Conservation (phyloP, 2,329 filamentous ascomycete species). For the Colletotrichum tofieldiae region DNA sequence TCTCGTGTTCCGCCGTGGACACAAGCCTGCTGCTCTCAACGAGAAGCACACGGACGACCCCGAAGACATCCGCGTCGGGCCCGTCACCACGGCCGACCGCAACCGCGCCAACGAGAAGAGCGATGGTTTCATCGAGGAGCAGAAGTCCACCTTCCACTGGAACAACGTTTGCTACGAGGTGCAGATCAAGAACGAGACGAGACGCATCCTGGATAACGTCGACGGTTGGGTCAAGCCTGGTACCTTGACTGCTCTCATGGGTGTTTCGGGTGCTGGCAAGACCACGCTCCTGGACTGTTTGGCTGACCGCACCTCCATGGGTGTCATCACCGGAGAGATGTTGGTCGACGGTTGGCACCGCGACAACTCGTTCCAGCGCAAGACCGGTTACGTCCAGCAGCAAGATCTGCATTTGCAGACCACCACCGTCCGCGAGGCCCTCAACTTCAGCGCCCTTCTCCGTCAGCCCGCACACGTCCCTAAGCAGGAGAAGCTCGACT, state of each 20-base stretch:
- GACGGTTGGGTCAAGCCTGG: conserved; percentile 96
- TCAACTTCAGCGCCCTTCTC: conserved; percentile 88
- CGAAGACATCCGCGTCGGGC: conserved; percentile 67
- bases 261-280: conserved; percentile 93
- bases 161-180: conserved; percentile 83
- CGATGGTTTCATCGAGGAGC: conserved; percentile 61
- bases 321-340: conserved; percentile 90
- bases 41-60: conserved; percentile 76
- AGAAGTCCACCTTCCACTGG: conserved; percentile 90
- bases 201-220: conserved; percentile 86
- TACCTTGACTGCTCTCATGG: conserved; percentile 91
- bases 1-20: conserved; percentile 80
- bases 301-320: conserved; percentile 89
- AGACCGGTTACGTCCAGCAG: conserved; percentile 93
- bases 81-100: conserved; percentile 62
- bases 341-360: conserved; percentile 75
- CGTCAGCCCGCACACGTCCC: conserved; percentile 85
- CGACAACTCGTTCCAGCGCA: conserved; percentile 89
- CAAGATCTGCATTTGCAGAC: conserved; percentile 91
- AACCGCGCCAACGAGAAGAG: conserved; percentile 56
- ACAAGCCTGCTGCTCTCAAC: conserved; percentile 71
- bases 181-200: conserved; percentile 83
- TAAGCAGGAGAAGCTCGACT: conserved; percentile 83
- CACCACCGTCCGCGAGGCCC: conserved; percentile 88
- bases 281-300: conserved; percentile 91